phyloP scores from a whole-genome alignment of 2,329 filamentous ascomycete genomes.

The Aspergillus vadensis region DNA sequence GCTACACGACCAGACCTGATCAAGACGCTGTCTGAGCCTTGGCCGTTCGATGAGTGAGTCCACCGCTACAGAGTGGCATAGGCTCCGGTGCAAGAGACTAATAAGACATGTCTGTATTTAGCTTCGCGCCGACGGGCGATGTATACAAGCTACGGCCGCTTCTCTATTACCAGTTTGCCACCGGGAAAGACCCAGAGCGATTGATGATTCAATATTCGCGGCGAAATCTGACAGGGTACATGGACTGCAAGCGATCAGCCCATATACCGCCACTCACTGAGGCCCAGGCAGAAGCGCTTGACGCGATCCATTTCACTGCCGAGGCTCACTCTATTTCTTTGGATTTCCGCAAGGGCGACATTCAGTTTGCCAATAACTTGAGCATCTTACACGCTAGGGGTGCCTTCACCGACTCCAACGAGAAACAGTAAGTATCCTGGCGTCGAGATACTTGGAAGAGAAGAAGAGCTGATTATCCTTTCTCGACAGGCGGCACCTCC shows the following conservation, averaged over 20 bases:
- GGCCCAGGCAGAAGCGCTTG: conserved; percentile 53
- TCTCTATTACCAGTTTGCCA: conserved; percentile 54
- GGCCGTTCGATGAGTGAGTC: conserved; percentile 50
- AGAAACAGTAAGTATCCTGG: conserved; percentile 29
- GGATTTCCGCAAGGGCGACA: conserved; percentile 48
- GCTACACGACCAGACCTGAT: conserved; percentile 55
- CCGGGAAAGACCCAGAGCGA: conserved; percentile 49
- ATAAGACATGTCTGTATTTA: too few species aligned
- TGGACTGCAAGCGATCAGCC: conserved; percentile 34
- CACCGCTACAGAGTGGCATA: neutral
- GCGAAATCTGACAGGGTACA: conserved; percentile 54
- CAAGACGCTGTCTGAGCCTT: conserved; percentile 50
- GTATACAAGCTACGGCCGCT: conserved; percentile 31
- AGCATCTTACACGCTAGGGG: conserved; percentile 51
- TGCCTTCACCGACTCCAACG: conserved; percentile 32
- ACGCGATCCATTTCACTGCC: conserved; percentile 50
- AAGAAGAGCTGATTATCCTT: neutral
- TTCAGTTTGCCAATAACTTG: conserved; percentile 53
- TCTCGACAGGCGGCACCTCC: conserved; percentile 38
- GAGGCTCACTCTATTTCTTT: conserved; percentile 43
- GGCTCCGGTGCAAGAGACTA: conserved; percentile 9
- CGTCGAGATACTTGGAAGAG: conserved; percentile 31
- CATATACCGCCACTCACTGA: conserved; percentile 43
- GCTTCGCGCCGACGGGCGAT: too few species aligned
- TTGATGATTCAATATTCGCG: conserved; percentile 61